Percentiles rank a stretch among this genome's conserved stretches.
Conservation (phyloP, 2,329 filamentous ascomycete genomes). For the Achaetomium macrosporum region DNA sequence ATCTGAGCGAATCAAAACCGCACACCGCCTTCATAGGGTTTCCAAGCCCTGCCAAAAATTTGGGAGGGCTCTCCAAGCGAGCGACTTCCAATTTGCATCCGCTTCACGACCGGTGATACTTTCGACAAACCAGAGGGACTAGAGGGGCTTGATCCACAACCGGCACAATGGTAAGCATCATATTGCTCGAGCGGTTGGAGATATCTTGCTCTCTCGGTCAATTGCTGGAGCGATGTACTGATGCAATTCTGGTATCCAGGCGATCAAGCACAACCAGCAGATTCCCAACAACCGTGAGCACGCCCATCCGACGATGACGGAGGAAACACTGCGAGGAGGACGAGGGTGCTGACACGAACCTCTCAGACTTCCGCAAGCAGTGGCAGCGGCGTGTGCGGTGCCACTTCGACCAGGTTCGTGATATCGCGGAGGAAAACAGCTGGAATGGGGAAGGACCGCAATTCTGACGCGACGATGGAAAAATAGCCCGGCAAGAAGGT, state of each 20-base stretch:
- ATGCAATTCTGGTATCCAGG: conserved; percentile 44
- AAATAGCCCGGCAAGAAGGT: conserved; percentile 89
- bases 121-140: conserved; percentile 26
- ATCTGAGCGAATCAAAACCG: conserved; percentile 20
- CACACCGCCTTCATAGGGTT: conserved; percentile 35
- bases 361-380: conserved; percentile 95
- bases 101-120: conserved; percentile 32
- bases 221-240: conserved; percentile 21
- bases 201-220: conserved; percentile 14
- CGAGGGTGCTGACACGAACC: conserved; percentile 36
- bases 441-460: conserved; percentile 15
- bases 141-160: conserved; percentile 43
- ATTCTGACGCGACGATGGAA: conserved; percentile 32
- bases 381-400: conserved; percentile 98
- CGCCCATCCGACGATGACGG: conserved; percentile 27
- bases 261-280: conserved; percentile 99
- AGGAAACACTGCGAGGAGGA: conserved; percentile 15
- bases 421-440: conserved; percentile 21
- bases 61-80: conserved; percentile 28
- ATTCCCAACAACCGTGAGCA: conserved; percentile 88
- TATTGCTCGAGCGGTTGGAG: conserved; percentile 20
- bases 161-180: conserved; percentile 47
- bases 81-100: conserved; percentile 33
- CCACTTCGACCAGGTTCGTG: conserved; percentile 94
- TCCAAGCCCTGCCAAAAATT: conserved; percentile 39